phyloP scores from a whole-genome alignment of 2,329 filamentous ascomycete species.

The Sporothrix variecibatus region DNA sequence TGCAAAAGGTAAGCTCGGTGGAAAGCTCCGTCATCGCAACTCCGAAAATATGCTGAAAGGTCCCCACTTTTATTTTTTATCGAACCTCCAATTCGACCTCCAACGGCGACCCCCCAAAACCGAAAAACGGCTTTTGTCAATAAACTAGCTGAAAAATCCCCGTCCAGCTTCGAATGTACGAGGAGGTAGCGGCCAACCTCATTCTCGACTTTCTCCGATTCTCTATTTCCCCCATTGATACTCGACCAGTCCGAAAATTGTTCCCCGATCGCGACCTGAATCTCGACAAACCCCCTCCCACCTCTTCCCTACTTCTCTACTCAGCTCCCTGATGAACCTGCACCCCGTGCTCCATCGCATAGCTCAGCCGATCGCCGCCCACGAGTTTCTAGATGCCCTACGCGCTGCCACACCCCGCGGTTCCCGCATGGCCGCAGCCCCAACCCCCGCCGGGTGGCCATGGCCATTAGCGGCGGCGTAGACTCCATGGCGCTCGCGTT shows the following conservation, averaged over 20 bases:
- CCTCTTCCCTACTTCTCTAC: neutral
- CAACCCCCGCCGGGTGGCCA: slow-evolving; percentile 47
- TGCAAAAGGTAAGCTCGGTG: neutral
- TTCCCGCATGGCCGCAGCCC: slow-evolving; percentile 46
- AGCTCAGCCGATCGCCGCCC: slow-evolving; percentile 43
- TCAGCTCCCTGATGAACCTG: neutral
- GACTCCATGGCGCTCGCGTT: slow-evolving; percentile 96
- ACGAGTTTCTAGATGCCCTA: slow-evolving; percentile 53
- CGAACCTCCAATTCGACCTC: neutral
- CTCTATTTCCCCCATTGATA: neutral
- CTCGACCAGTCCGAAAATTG: neutral
- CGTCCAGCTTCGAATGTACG: neutral
- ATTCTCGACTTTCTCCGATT: neutral
- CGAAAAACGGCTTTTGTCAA: neutral
- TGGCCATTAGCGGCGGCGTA: slow-evolving; percentile 89
- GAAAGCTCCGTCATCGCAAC: slow-evolving; percentile 13
- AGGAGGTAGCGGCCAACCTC: neutral
- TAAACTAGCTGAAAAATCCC: neutral
- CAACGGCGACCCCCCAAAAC: neutral
- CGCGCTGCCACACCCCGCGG: slow-evolving; percentile 52
- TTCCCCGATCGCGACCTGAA: neutral
- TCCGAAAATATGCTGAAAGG: slow-evolving; percentile 4
- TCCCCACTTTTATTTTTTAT: slow-evolving; percentile 16
- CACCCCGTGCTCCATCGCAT: slow-evolving; percentile 43
- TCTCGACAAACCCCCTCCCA: neutral